phyloP scores from a whole-genome alignment of 768 basidiomycete species.

The Leucocoprinus leucothites region DNA sequence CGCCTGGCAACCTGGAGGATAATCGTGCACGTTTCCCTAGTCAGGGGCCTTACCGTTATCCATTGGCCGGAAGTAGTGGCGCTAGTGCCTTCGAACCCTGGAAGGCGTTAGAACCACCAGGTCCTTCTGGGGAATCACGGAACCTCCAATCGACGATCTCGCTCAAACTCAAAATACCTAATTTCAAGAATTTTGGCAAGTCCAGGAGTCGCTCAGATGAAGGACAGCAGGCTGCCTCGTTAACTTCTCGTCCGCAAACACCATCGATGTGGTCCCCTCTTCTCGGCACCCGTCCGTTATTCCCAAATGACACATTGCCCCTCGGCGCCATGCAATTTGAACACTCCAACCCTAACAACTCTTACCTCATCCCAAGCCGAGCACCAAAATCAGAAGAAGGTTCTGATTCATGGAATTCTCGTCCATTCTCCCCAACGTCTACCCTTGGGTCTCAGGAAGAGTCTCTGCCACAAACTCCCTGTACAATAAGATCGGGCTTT shows the following conservation, averaged over 20 bases:
- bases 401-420: neutral
- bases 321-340: neutral
- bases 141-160: neutral
- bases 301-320: neutral
- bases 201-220: neutral
- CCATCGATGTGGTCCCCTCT: neutral
- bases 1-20: neutral
- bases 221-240: neutral
- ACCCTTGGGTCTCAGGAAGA: neutral
- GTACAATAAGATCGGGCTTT: neutral
- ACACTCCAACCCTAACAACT: neutral
- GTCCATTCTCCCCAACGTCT: neutral
- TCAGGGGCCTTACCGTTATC: neutral
- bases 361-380: neutral
- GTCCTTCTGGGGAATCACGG: neutral
- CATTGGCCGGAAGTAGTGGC: neutral
- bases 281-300: neutral
- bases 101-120: neutral
- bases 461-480: neutral
- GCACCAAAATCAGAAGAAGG: neutral
- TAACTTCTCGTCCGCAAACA: neutral
- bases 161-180: slow-evolving; percentile 7
- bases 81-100: neutral
- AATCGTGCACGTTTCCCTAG: neutral
- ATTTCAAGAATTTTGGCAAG: neutral